Base-by-base conservation (phyloP, 2,329 filamentous ascomycete genomes). In the Scedosporium apiospermum region DNA sequence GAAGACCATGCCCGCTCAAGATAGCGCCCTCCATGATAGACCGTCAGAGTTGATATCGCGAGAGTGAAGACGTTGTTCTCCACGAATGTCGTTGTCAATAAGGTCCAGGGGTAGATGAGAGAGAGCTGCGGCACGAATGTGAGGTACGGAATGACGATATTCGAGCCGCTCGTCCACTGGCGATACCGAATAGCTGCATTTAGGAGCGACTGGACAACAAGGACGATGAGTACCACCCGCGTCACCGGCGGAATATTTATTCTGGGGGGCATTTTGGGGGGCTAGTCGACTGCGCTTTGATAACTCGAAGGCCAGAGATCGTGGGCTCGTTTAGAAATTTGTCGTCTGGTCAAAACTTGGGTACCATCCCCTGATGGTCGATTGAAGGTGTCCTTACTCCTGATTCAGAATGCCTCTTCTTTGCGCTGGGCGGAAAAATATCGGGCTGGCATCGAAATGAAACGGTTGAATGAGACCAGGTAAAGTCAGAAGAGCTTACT, bases 1-100 rank as follows among this genome's bases (percentile, higher is more conserved):
- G 91, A 93, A 38, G 92, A 93, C 95, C 93, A 99, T 41, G 95
- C 93, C 70, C 95, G 83, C 81, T 99, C 95, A 23, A 99, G 84
- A 74, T 99, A 99, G 69, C 92, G 87, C 9, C 95, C 95, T 62
- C 93, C 93, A 77, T 96, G 91, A 75, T 93, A 96, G 62, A 98
- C 77, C 1, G 93, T 93, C 53, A 88, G 78, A 30, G 82, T 87
- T 58, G 91, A 91, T 63, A 96, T 85, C 27, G 85, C 77, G 53
- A 97, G 81, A 10, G 91, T 96, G 71, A 96, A 89, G 69, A 98
- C 80, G 74, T 98, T 98, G 75, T 91, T 89, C 78, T 99, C 95
- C 58, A 97, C 91, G 63, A 97, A 82, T 0, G 92, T 90, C 2
- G 92, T 89, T 2, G 90, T 90, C 63, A 96, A 69, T 66, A 96